These are phyloP conservation scores for Metschnikowia matae DNA, from an alignment of 805 yeast genomes.

Conservation along the genomic window DNA sequence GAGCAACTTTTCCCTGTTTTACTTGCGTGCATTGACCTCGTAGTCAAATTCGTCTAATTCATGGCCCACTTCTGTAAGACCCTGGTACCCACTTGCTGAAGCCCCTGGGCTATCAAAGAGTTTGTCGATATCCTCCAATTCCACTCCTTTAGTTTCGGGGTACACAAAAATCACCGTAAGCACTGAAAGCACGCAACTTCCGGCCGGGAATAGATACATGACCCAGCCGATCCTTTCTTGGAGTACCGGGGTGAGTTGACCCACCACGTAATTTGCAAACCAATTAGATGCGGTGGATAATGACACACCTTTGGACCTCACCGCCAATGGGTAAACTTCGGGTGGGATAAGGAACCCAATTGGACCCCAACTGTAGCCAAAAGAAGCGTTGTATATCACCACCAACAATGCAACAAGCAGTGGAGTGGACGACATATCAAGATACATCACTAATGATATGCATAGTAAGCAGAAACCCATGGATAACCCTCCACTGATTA, in stretches of 20 bases:
- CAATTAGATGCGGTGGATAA: conserved; percentile 44
- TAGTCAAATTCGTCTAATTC: conserved; percentile 27
- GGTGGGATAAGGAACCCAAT: conserved; percentile 43
- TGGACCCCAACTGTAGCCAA: conserved; percentile 47
- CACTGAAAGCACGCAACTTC: conserved; percentile 33
- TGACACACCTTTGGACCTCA: conserved; percentile 42
- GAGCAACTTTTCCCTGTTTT: background rate
- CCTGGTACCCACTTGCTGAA: conserved; percentile 14
- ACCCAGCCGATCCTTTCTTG: conserved; percentile 40
- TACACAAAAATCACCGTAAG: conserved; percentile 32
- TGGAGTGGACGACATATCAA: conserved; percentile 32
- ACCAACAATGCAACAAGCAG: conserved; percentile 39
- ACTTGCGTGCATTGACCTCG: conserved; percentile 9
- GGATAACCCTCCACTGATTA: conserved; percentile 36
- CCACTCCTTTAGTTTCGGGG: conserved; percentile 45
- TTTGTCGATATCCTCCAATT: conserved; percentile 39
- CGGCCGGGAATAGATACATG: conserved; percentile 39
- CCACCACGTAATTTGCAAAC: conserved; percentile 44
- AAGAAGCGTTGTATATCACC: conserved; percentile 39
- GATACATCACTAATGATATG: conserved; percentile 32
- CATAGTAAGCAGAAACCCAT: conserved; percentile 36
- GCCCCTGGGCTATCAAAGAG: conserved; percentile 29
- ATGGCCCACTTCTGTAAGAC: conserved; percentile 12
- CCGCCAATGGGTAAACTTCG: conserved; percentile 41
- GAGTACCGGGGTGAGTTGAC: conserved; percentile 41